Percentiles rank a stretch among this genome's conserved stretches.
These are phyloP conservation scores for Lignosus rhinocerotis DNA, from an alignment of 1,284 basidiomycete genomes.

Conservation along the genomic window DNA sequence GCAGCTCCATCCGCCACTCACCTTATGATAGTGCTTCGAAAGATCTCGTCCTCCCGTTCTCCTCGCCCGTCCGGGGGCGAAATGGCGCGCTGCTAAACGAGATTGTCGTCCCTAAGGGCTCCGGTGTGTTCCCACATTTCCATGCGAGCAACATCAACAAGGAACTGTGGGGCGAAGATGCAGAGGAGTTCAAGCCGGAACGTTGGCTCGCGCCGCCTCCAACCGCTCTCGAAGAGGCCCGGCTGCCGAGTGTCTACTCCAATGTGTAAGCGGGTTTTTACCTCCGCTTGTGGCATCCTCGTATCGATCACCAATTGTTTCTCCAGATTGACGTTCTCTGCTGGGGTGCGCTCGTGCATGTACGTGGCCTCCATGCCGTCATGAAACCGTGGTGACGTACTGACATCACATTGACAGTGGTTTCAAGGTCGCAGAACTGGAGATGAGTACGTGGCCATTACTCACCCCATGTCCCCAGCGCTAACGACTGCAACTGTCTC, in stretches of 20 bases:
- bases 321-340: not conserved
- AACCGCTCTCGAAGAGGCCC: not conserved
- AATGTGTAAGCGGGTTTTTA: not conserved
- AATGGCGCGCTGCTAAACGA: not conserved
- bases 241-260: not conserved
- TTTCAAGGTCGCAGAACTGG: slow-evolving; percentile 34
- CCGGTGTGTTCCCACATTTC: not conserved
- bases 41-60: not conserved
- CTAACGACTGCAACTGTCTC: not conserved
- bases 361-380: slow-evolving; percentile 1
- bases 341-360: not conserved
- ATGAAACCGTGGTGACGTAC: not conserved
- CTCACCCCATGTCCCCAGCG: too few species aligned
- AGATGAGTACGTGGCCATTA: slow-evolving; percentile 35
- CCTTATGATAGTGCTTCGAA: not conserved
- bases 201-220: not conserved
- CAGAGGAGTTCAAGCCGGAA: not conserved
- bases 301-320: too few species aligned
- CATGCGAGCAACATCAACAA: not conserved
- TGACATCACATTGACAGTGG: slow-evolving; percentile 20
- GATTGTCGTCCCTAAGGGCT: not conserved
- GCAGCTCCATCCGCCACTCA: not conserved
- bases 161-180: not conserved
- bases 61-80: not conserved
- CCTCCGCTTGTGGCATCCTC: not conserved